Evolutionary conservation across 2,329 filamentous ascomycete species (phyloP).

Genomic region (Cladorrhinum sp.): DNA sequence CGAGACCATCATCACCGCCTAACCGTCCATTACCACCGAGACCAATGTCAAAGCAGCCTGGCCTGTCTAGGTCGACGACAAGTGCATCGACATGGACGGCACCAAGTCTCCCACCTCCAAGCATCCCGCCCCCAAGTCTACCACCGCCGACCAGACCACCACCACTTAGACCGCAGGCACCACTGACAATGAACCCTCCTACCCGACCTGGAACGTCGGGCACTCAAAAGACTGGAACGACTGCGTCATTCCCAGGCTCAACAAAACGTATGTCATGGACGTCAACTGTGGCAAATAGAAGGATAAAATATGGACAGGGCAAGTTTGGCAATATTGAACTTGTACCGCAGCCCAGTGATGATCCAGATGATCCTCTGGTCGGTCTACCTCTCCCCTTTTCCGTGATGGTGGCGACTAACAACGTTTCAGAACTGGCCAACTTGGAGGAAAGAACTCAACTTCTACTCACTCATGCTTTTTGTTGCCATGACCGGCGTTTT

Average conservation of each 20-base stretch:
- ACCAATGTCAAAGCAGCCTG: slow-evolving; percentile 15
- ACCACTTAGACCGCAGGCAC: slow-evolving; percentile 18
- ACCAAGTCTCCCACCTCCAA: slow-evolving; percentile 18
- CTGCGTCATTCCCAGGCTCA: slow-evolving; percentile 31
- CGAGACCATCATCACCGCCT: slow-evolving; percentile 20
- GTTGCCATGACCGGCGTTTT: slow-evolving; percentile 47
- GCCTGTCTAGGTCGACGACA: slow-evolving; percentile 5
- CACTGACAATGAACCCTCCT: slow-evolving; percentile 27
- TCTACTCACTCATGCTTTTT: slow-evolving; percentile 45
- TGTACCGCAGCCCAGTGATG: slow-evolving; percentile 54
- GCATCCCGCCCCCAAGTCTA: not conserved
- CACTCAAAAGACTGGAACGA: slow-evolving; percentile 14
- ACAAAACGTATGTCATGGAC: slow-evolving; percentile 37
- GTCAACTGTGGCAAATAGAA: slow-evolving; percentile 33
- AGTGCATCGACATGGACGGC: slow-evolving; percentile 16
- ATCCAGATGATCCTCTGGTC: slow-evolving; percentile 53
- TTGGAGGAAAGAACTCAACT: slow-evolving; percentile 53
- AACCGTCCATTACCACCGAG: slow-evolving; percentile 25
- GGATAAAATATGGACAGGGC: slow-evolving; percentile 48
- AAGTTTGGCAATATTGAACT: slow-evolving; percentile 44
- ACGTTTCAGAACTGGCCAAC: slow-evolving; percentile 51
- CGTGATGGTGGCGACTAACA: not conserved
- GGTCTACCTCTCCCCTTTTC: slow-evolving; percentile 21
- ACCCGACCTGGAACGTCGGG: slow-evolving; percentile 26
- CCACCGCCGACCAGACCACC: slow-evolving; percentile 17